Base-by-base conservation (phyloP, 768 basidiomycete genomes). In the Tricholoma furcatifolium region DNA sequence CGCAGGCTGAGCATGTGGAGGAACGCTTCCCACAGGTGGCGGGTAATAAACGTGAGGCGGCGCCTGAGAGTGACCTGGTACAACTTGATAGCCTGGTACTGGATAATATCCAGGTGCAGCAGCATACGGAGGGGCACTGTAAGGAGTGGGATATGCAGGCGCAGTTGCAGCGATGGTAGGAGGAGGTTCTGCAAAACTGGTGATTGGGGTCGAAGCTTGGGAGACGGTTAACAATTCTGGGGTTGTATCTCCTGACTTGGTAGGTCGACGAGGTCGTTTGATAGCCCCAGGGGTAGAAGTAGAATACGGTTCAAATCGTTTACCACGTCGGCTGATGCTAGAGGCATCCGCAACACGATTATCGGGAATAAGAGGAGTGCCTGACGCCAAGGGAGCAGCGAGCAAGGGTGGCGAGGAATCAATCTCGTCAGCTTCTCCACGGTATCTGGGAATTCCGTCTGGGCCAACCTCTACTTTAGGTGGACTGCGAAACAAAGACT, bases 401-500 rank as follows among this genome's bases (percentile, higher is more conserved):
- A 76, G 58, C 43, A 76, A 56, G 6, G 72, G 64, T 0, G 76
- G 71, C 6, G 79, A 72, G 0, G 69, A 59, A 39, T 83, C 82
- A 23, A 79, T 69, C 46, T 91, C 90, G 65, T 91, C 89, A 21
- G 88, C 87, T 62, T 91, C 90, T 41, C 90, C 90, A 40, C 87
- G 80, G 67, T 95, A 97, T 31, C 88, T 79, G 24, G 85, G 84
- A 14, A 88, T 62, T 45, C 94, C 94, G 66, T 96, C 93, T 5
- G 82, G 76, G 41, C 89, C 93, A 21, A 90, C 74, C 61, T 95
- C 92, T 43, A 94, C 87, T 68, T 91, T 84, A 30, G 93, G 93
- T 3, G 93, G 91, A 62, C 90, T 86, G 32, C 95, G 83, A 60
- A 98, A 98, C 63, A 94, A 90, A 0, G 88, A 89, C 62, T 90